Evolutionary conservation across 441 rosid genomes (phyloP).

Genomic region (Raphanus hybrid): DNA sequence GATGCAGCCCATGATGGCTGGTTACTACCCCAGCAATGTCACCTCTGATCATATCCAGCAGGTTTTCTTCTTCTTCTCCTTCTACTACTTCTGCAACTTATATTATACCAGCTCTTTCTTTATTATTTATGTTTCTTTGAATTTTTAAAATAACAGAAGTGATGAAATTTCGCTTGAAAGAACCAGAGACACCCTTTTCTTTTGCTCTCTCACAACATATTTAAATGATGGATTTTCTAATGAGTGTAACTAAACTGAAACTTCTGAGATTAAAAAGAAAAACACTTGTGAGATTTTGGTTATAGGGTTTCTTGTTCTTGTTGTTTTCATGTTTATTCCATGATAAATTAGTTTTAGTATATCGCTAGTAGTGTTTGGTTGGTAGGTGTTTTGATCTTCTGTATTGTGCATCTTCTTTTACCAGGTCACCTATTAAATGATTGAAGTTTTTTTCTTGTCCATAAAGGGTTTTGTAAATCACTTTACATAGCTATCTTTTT

Average conservation of each 20-base stretch:
- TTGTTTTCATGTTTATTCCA: constrained; percentile 9
- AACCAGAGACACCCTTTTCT: background rate
- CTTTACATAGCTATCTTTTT: background rate
- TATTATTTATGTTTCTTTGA: constrained; percentile 5
- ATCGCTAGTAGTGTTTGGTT: constrained; percentile 3
- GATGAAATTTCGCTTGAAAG: background rate
- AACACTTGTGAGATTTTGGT: background rate
- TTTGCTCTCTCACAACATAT: background rate
- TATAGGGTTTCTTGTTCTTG: constrained; percentile 3
- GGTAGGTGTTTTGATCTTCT: constrained; percentile 16
- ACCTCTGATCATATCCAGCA: constrained; percentile 99
- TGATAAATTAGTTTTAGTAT: background rate
- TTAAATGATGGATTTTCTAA: constrained; percentile 9
- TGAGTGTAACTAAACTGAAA: background rate
- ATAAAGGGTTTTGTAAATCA: constrained; percentile 3
- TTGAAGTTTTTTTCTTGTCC: background rate
- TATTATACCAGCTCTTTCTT: constrained; percentile 18
- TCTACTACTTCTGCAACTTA: constrained; percentile 19
- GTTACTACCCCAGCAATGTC: constrained; percentile 98
- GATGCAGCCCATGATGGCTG: constrained; percentile 99
- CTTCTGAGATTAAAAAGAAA: background rate
- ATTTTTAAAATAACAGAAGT: background rate
- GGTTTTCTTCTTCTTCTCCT: constrained; percentile 53
- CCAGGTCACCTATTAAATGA: background rate
- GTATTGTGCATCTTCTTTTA: constrained; percentile 20